These are phyloP conservation scores for Solanum dulcamara DNA, from an alignment of 257 asterid genomes.

Conservation along the genomic window DNA sequence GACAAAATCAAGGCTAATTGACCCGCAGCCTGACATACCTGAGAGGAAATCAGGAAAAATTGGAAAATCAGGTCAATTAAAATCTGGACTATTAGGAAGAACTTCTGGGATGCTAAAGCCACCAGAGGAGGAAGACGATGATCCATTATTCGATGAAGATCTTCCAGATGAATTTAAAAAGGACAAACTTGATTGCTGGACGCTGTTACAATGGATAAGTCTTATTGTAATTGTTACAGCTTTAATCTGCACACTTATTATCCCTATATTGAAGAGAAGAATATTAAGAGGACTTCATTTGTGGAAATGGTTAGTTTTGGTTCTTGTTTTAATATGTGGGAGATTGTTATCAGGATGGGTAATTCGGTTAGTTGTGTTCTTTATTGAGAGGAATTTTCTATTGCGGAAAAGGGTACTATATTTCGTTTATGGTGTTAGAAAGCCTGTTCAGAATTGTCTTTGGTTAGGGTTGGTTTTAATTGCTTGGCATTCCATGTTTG, in stretches of 20 bases:
- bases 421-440: slow-evolving; percentile 74
- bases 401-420: slow-evolving; percentile 67
- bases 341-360: slow-evolving; percentile 83
- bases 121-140: slow-evolving; percentile 49
- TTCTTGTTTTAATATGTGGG: slow-evolving; percentile 75
- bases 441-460: slow-evolving; percentile 75
- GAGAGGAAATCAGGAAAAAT: slow-evolving; percentile 32
- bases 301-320: slow-evolving; percentile 81
- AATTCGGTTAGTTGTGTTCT: slow-evolving; percentile 51
- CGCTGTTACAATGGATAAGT: slow-evolving; percentile 50
- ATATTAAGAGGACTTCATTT: slow-evolving; percentile 39
- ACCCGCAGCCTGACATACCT: slow-evolving; percentile 30
- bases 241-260: slow-evolving; percentile 27
- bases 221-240: slow-evolving; percentile 40
- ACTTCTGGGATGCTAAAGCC: slow-evolving; percentile 34
- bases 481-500: slow-evolving; percentile 82
- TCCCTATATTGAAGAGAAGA: slow-evolving; percentile 19
- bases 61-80: slow-evolving; percentile 27
- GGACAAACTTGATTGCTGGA: slow-evolving; percentile 26
- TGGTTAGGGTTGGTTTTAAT: slow-evolving; percentile 79
- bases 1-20: slow-evolving; percentile 61
- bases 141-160: slow-evolving; percentile 61
- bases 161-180: slow-evolving; percentile 52
- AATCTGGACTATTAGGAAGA: slow-evolving; percentile 36
- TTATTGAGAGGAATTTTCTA: slow-evolving; percentile 65